A percentile compares a stretch with the other conserved stretches of the same genome.
Conservation (phyloP, 345 rosid genomes). For the Eucalyptus pauciflora region DNA sequence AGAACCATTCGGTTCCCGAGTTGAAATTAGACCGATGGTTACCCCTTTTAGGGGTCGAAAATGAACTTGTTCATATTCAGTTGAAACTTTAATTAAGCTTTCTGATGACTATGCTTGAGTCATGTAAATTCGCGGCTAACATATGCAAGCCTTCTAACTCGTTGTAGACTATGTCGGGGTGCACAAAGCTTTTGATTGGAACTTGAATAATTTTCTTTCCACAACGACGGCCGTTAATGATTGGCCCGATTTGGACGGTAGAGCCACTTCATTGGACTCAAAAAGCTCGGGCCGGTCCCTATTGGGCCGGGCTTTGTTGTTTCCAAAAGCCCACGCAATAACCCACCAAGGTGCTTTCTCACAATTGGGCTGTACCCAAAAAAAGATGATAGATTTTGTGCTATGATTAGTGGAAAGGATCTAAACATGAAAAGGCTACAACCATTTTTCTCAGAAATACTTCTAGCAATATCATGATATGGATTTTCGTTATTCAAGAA, state of each 20-base stretch:
- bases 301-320: background rate
- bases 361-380: background rate
- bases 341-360: background rate
- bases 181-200: background rate
- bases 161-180: background rate
- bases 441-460: background rate
- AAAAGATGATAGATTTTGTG: background rate
- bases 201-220: background rate
- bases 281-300: background rate
- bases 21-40: accelerated
- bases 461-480: background rate
- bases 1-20: accelerated
- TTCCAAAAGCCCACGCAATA: background rate
- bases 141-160: background rate
- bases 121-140: accelerated
- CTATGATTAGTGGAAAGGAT: background rate
- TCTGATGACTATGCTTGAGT: background rate
- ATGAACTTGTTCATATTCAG: background rate
- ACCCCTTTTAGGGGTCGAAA: background rate
- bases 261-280: background rate
- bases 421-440: background rate
- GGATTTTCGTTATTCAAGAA: background rate
- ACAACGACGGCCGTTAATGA: background rate
- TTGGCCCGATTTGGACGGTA: background rate
- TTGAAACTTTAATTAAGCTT: background rate